Conservation (phyloP, 1,284 basidiomycete species). For the Sporisorium sorghi region DNA sequence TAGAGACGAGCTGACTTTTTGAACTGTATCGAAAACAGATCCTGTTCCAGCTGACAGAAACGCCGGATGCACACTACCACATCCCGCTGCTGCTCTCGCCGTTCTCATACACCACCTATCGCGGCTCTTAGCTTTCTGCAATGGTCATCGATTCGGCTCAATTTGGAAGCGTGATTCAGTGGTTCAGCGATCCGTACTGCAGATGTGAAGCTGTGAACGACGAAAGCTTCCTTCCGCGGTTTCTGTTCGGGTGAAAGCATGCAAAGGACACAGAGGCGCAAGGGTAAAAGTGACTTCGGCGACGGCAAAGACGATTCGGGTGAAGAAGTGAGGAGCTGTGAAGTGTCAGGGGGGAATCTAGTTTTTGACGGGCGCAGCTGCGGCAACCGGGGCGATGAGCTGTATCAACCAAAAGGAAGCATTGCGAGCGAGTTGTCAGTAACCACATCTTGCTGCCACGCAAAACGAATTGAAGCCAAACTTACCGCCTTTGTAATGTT, state of each 20-base stretch:
- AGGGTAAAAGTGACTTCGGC: neutral
- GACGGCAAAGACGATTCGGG: too few species aligned
- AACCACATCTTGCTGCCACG: neutral
- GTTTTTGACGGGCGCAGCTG: slow-evolving; percentile 35
- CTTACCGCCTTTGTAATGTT: slow-evolving; percentile 47
- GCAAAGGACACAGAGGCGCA: neutral
- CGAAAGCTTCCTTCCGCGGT: neutral
- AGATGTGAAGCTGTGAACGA: neutral
- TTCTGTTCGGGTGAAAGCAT: neutral
- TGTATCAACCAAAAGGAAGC: neutral
- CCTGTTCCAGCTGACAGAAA: slow-evolving; percentile 49
- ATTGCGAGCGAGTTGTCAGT: neutral
- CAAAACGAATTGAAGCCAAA: too few species aligned
- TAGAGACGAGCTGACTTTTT: slow-evolving; percentile 1
- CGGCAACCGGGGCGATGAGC: slow-evolving; percentile 41
- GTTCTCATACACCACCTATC: slow-evolving; percentile 90
- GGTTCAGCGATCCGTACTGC: neutral
- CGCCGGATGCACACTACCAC: slow-evolving; percentile 77
- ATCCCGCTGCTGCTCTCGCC: slow-evolving; percentile 91
- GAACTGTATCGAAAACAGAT: too few species aligned
- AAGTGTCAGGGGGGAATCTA: slow-evolving; percentile 3
- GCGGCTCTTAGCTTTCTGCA: slow-evolving; percentile 72
- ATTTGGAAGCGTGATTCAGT: neutral
- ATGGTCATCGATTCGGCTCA: neutral
- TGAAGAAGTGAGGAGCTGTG: neutral